A percentile compares a stretch with the other conserved stretches of the same genome.
These are phyloP conservation scores for Debaryomycetaceae sp. DNA, from an alignment of 1,139 yeast genomes.

Conservation along the genomic window DNA sequence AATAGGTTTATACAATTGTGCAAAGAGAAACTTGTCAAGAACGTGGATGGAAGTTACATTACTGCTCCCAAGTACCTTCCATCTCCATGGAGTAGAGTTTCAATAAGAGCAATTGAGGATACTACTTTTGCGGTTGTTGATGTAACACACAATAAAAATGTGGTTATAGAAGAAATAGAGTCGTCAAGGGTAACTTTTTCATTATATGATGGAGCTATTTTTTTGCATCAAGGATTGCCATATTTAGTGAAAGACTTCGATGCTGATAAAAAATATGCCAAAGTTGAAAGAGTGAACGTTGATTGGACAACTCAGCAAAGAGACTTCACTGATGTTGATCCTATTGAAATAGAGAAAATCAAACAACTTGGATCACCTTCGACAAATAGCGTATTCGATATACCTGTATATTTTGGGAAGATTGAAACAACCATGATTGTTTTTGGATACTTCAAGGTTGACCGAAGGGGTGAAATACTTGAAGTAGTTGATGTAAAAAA, in stretches of 20 bases:
- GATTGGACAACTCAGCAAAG: conserved; percentile 93
- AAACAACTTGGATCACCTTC: conserved; percentile 43
- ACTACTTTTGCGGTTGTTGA: conserved; percentile 84
- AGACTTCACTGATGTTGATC: conserved; percentile 91
- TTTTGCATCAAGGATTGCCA: conserved; percentile 89
- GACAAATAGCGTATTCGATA: conserved; percentile 32
- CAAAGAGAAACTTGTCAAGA: conserved; percentile 42
- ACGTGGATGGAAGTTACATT: conserved; percentile 56
- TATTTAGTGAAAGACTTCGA: conserved; percentile 83
- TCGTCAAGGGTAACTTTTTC: conserved; percentile 87
- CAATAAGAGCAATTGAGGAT: conserved; percentile 81
- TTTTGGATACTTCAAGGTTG: conserved; percentile 89
- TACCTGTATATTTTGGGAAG: conserved; percentile 73
- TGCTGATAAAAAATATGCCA: conserved; percentile 70
- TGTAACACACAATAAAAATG: conserved; percentile 68
- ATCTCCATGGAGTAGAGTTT: conserved; percentile 72
- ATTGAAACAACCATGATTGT: conserved; percentile 71
- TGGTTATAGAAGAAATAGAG: conserved; percentile 87
- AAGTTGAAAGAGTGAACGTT: conserved; percentile 81
- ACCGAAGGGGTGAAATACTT: conserved; percentile 67
- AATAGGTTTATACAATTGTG: conserved; percentile 35
- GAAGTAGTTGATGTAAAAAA: conserved; percentile 92
- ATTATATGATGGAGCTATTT: conserved; percentile 91
- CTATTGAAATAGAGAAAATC: conserved; percentile 65
- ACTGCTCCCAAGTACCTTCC: conserved; percentile 63